These are phyloP conservation scores for Saxophila tyrrhenica DNA, from an alignment of 495 filamentous ascomycete species.

Conservation along the genomic window DNA sequence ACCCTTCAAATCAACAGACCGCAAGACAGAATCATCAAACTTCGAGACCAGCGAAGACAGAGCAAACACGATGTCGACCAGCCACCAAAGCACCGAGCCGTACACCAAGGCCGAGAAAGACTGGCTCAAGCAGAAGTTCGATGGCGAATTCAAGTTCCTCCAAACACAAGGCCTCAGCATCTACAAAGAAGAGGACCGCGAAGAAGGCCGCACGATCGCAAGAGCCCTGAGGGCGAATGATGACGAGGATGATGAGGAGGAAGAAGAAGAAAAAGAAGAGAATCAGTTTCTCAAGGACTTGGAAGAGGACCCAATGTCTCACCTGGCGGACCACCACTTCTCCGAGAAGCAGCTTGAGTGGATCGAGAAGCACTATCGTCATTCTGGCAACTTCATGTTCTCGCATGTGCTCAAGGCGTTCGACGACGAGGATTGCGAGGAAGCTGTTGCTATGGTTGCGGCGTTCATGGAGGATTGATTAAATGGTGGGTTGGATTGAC, in stretches of 20 bases:
- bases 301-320: slow-evolving; percentile 20
- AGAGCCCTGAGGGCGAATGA: slow-evolving; percentile 18
- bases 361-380: slow-evolving; percentile 23
- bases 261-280: slow-evolving; percentile 8
- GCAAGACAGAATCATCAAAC: background rate
- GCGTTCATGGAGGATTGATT: background rate
- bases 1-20: background rate
- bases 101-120: background rate
- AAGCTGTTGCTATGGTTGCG: background rate
- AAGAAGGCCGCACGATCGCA: slow-evolving; percentile 22
- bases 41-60: too few species aligned
- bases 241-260: slow-evolving; percentile 11
- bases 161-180: background rate
- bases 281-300: slow-evolving; percentile 13
- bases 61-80: background rate
- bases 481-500: too few species aligned
- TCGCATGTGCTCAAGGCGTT: slow-evolving; percentile 10
- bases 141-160: background rate
- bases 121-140: background rate
- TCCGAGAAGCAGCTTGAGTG: slow-evolving; percentile 18
- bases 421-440: slow-evolving; percentile 13
- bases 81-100: background rate
- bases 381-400: slow-evolving; percentile 22
- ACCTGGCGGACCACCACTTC: slow-evolving; percentile 25
- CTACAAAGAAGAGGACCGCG: slow-evolving; percentile 29